Percentiles rank a stretch among this genome's conserved stretches.
phyloP scores from a whole-genome alignment of 2,329 filamentous ascomycete species.

The Juglanconis juglandina region DNA sequence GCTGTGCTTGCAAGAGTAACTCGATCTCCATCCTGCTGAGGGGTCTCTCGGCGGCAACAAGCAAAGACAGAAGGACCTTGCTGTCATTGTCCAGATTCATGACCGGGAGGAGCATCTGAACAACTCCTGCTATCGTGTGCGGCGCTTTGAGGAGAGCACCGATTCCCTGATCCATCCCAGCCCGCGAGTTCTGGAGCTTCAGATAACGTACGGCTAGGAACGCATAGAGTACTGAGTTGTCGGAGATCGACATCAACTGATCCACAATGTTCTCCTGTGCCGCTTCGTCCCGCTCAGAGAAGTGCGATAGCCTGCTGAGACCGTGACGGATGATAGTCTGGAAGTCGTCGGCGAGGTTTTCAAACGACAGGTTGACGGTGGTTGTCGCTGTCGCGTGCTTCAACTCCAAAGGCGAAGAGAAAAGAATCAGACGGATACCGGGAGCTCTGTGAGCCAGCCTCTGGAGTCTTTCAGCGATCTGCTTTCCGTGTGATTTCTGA shows the following conservation, averaged over 20 bases:
- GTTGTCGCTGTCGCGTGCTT: background rate
- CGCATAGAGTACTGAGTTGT: background rate
- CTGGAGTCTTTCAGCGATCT: background rate
- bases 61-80: background rate
- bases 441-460: background rate
- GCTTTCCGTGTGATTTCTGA: background rate
- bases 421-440: background rate
- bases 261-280: background rate
- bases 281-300: background rate
- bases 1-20: background rate
- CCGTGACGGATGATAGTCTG: background rate
- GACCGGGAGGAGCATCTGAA: background rate
- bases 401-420: background rate
- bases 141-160: background rate
- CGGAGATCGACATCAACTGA: background rate
- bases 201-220: background rate
- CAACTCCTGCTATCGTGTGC: background rate
- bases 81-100: background rate
- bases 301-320: background rate
- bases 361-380: background rate
- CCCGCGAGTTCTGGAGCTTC: background rate
- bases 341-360: background rate
- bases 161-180: background rate
- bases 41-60: background rate
- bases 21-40: background rate